Percentiles rank a stretch among this genome's conserved stretches.
Conservation (phyloP, 345 rosid genomes). For the Rubroshorea leprosula region DNA sequence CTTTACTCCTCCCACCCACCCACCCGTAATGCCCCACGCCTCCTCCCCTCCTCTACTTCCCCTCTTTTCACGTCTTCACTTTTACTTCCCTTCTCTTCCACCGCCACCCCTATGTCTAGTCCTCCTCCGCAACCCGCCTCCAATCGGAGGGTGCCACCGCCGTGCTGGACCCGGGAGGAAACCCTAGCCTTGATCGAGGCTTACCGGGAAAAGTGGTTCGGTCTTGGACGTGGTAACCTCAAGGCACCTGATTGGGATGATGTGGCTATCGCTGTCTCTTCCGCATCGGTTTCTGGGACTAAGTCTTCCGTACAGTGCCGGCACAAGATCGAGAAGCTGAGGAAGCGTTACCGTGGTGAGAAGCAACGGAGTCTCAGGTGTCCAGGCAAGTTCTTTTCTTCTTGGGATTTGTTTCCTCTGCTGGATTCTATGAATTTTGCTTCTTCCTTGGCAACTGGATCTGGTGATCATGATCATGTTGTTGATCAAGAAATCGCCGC, state of each 20-base stretch:
- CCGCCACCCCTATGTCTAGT: constrained; percentile 17
- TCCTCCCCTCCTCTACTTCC: constrained; percentile 20
- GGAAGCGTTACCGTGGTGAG: constrained; percentile 67
- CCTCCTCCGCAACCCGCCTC: constrained; percentile 9
- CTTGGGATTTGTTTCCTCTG: constrained; percentile 63
- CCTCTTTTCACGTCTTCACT: not conserved
- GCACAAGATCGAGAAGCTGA: constrained; percentile 79
- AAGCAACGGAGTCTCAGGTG: constrained; percentile 44
- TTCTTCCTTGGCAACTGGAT: constrained; percentile 30
- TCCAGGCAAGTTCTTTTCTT: constrained; percentile 59
- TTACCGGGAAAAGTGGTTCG: constrained; percentile 57
- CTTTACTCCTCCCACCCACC: too few relatives aligned
- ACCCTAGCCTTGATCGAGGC: constrained; percentile 55
- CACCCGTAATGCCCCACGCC: constrained; percentile 9
- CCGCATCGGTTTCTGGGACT: constrained; percentile 13
- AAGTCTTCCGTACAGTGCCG: constrained; percentile 66
- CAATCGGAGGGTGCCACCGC: constrained; percentile 57
- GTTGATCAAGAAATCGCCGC: constrained; percentile 13
- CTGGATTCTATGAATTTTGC: constrained; percentile 65
- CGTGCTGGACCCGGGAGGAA: constrained; percentile 71
- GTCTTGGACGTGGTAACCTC: constrained; percentile 63
- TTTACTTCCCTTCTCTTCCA: not conserved
- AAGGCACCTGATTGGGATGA: constrained; percentile 67
- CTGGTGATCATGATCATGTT: constrained; percentile 21
- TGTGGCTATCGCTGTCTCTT: constrained; percentile 42